Evolutionary conservation across 495 filamentous ascomycete genomes (phyloP), one percentile per base, ranked within the genome.

Genomic region (Achaetomiella virescens): DNA sequence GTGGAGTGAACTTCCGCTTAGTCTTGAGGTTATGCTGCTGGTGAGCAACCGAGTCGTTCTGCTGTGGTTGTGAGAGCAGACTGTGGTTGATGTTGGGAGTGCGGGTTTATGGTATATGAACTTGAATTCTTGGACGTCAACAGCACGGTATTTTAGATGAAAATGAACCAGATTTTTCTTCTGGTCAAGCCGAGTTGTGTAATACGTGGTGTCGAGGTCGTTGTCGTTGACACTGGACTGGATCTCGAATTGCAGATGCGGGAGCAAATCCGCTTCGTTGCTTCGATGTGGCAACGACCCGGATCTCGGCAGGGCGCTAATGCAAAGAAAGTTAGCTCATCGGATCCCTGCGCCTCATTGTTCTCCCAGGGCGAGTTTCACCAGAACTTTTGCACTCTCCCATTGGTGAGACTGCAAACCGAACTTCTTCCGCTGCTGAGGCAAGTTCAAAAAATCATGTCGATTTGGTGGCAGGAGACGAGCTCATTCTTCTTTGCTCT

Each of bases 191-290:
- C 9, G 27, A 31, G 9, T 31, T 4, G 27, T 9, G 27, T 5
- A 31, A 9, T 31, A n/a, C n/a, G 27, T 31, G 27, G 27, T 31
- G 27, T 31, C 9, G 27, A 9, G 27, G 5, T 31, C 5, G 27
- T 31, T 31, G 27, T 31, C 9, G 27, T 31, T 31, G 27, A 31
- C 9, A n/a, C 27, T 4, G 5, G 27, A 31, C 35, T 52, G 50
- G 25, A 52, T 58, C 55, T 58, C 35, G 42, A 54, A 54, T 40
- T 45, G n/a, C n/a, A 38, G 12, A 10, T 31, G 36, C 36, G 41
- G 14, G 31, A 54, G 8, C 31, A 52, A 36, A 46, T 31, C 36
- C 27, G 44, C 54, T 51, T 22, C 17, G 21, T 31, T 9, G 27
- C 9, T 31, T 31, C 27, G 27, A 31, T 22, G 55, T 53, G 55